phyloP scores from a whole-genome alignment of 169 alveolate genomes.

The Plasmodium blacklocki region DNA sequence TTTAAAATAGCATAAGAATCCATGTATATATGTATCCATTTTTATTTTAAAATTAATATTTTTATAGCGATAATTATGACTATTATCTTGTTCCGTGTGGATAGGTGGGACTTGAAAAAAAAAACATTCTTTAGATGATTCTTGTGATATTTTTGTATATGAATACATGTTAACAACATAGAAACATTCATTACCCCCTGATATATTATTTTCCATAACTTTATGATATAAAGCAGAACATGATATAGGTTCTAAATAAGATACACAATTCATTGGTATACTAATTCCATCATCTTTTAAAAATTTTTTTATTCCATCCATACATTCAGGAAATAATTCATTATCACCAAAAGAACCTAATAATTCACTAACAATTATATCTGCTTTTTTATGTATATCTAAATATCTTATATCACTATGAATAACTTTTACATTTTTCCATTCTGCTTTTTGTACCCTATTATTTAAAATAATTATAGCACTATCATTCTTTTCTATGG shows the following conservation, averaged over 20 bases:
- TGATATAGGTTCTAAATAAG: slow-evolving; percentile 83
- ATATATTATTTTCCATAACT: slow-evolving; percentile 75
- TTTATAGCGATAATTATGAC: slow-evolving; percentile 79
- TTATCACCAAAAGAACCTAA: slow-evolving; percentile 87
- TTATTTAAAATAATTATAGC: slow-evolving; percentile 79
- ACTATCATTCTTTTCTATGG: slow-evolving; percentile 85
- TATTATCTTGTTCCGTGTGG: slow-evolving; percentile 19
- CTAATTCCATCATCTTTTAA: slow-evolving; percentile 72
- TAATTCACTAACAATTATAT: slow-evolving; percentile 84
- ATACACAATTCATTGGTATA: slow-evolving; percentile 82
- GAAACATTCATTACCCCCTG: slow-evolving; percentile 71
- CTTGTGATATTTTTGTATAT: slow-evolving; percentile 77
- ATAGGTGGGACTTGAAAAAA: slow-evolving; percentile 29
- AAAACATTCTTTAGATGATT: slow-evolving; percentile 75
- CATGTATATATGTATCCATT: slow-evolving; percentile 80
- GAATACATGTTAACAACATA: slow-evolving; percentile 69
- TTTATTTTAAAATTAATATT: slow-evolving; percentile 76
- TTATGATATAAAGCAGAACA: slow-evolving; percentile 82
- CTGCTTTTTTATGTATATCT: slow-evolving; percentile 78
- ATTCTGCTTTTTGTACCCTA: slow-evolving; percentile 42
- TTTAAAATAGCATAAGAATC: slow-evolving; percentile 85
- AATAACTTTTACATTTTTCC: slow-evolving; percentile 83
- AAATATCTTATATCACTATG: slow-evolving; percentile 83
- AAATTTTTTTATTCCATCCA: slow-evolving; percentile 82
- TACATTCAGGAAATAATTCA: slow-evolving; percentile 87